Evolutionary conservation across 2,329 filamentous ascomycete genomes (phyloP).

Genomic region (Dactylellina sp.): DNA sequence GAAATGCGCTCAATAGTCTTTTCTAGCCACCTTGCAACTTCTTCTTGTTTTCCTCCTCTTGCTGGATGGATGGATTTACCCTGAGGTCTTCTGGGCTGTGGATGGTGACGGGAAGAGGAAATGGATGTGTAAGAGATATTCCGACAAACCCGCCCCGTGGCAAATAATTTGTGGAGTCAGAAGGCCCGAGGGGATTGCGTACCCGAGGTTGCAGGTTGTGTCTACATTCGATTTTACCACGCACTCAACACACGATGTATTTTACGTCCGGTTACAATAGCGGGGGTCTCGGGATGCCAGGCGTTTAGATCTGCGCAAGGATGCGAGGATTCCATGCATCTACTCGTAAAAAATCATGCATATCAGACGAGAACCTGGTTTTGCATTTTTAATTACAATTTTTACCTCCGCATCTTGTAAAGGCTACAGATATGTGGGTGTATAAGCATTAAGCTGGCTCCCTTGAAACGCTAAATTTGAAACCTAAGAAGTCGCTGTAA

Average conservation of each 20-base stretch:
- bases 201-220: background rate
- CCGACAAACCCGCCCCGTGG: background rate
- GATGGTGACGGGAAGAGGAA: background rate
- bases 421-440: too few species aligned
- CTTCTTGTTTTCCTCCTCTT: too few species aligned
- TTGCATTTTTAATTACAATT: too few species aligned
- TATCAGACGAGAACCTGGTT: too few species aligned
- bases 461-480: background rate
- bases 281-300: too few species aligned
- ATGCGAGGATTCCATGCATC: too few species aligned
- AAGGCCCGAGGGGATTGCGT: background rate
- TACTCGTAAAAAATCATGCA: too few species aligned
- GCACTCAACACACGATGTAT: background rate
- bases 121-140: too few species aligned
- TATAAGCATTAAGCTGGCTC: background rate
- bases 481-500: background rate
- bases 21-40: constrained; percentile 15
- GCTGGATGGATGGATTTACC: too few species aligned
- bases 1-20: constrained; percentile 4
- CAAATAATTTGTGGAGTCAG: constrained; percentile 15
- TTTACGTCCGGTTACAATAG: background rate
- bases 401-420: too few species aligned
- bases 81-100: too few species aligned
- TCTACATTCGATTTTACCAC: constrained; percentile 1
- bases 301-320: too few species aligned